Percentiles rank a stretch among this genome's conserved stretches.
Conservation (phyloP, 1,284 basidiomycete species). For the Ustilago trichophora region DNA sequence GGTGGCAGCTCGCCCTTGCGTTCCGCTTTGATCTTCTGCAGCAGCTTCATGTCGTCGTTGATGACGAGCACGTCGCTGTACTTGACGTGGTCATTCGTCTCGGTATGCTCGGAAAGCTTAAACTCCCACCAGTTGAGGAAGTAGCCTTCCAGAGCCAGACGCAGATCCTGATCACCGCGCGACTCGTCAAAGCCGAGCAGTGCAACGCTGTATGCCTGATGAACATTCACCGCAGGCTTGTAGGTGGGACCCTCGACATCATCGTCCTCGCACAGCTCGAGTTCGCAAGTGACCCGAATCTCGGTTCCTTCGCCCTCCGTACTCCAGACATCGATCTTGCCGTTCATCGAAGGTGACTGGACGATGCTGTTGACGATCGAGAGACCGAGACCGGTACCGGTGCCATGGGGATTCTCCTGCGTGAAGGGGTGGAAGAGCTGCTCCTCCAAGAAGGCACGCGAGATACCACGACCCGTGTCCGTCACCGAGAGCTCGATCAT, state of each 20-base stretch:
- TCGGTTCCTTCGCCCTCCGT: slow-evolving; percentile 91
- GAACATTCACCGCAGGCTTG: slow-evolving; percentile 69
- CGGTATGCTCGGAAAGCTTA: slow-evolving; percentile 56
- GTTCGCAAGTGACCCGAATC: slow-evolving; percentile 85
- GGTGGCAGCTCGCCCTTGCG: slow-evolving; percentile 70
- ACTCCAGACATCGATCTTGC: slow-evolving; percentile 84
- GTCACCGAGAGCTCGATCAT: slow-evolving; percentile 85
- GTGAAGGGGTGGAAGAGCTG: slow-evolving; percentile 97
- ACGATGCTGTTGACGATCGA: slow-evolving; percentile 95
- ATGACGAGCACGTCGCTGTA: slow-evolving; percentile 79
- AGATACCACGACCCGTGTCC: slow-evolving; percentile 82
- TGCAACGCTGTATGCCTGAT: slow-evolving; percentile 72
- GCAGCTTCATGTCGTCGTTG: slow-evolving; percentile 78
- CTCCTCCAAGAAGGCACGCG: slow-evolving; percentile 71
- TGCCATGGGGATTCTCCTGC: slow-evolving; percentile 84
- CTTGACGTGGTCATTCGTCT: slow-evolving; percentile 2
- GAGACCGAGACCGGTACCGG: slow-evolving; percentile 93
- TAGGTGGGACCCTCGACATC: slow-evolving; percentile 57
- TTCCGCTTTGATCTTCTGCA: slow-evolving; percentile 64
- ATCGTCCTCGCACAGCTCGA: slow-evolving; percentile 70
- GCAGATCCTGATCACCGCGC: slow-evolving; percentile 76
- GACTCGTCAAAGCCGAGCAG: slow-evolving; percentile 78
- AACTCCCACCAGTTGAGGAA: slow-evolving; percentile 82
- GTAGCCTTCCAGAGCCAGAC: slow-evolving; percentile 75
- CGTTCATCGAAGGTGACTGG: slow-evolving; percentile 82